Evolutionary conservation across 2,329 filamentous ascomycete genomes (phyloP).

Genomic region (Sporothrix mexicana): DNA sequence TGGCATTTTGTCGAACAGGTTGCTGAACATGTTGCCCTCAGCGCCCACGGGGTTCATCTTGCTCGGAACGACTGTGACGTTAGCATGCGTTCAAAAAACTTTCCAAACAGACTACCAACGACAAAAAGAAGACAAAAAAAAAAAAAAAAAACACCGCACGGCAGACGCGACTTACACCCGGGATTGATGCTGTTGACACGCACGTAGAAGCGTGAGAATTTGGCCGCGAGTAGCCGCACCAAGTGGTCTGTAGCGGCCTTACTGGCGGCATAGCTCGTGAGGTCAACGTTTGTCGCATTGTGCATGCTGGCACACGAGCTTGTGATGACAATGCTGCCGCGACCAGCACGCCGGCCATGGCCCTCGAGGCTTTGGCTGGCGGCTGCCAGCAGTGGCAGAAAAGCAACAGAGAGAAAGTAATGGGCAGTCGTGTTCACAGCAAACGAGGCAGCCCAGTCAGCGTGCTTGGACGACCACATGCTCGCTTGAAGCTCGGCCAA

Average conservation of each 20-base stretch:
- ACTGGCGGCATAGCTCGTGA: constrained; percentile 58
- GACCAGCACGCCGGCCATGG: constrained; percentile 33
- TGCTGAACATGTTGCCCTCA: constrained; percentile 59
- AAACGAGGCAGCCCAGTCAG: constrained; percentile 69
- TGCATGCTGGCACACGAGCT: constrained; percentile 50
- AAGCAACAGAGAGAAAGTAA: constrained; percentile 68
- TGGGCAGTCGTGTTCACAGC: constrained; percentile 75
- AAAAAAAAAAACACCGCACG: no score
- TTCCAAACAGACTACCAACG: no score
- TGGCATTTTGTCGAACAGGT: constrained; percentile 59
- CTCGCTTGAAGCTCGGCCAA: constrained; percentile 42
- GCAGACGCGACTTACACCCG: constrained; percentile 30
- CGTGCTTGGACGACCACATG: constrained; percentile 67
- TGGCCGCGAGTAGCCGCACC: constrained; percentile 55
- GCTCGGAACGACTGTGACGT: constrained; percentile 57
- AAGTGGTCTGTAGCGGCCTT: constrained; percentile 60
- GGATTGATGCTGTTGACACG: constrained; percentile 45
- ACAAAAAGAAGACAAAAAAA: no score
- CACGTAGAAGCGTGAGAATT: constrained; percentile 48
- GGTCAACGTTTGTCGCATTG: constrained; percentile 54
- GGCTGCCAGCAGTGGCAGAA: constrained; percentile 66
- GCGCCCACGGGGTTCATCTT: constrained; percentile 69
- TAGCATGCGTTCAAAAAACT: neutral
- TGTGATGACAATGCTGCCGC: constrained; percentile 45
- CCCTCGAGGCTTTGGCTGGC: constrained; percentile 46